A percentile compares a stretch with the other conserved stretches of the same genome.
Conservation (phyloP, 2,329 filamentous ascomycete species). For the Diaporthe amygdali region DNA sequence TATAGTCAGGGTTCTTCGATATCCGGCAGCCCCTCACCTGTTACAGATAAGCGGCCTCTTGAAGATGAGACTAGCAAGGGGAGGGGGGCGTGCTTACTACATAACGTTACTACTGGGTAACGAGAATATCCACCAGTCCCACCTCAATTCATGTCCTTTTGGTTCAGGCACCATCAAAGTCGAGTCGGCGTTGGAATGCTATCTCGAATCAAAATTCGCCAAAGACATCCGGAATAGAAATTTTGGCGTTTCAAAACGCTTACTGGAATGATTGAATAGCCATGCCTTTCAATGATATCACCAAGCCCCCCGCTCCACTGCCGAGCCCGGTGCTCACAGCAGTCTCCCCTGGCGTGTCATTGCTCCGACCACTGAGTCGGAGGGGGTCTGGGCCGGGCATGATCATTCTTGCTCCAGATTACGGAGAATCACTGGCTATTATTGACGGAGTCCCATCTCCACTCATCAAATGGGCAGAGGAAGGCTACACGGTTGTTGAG, state of each 20-base stretch:
- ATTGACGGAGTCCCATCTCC: slow-evolving; percentile 19
- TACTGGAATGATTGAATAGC: neutral
- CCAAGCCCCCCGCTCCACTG: slow-evolving; percentile 19
- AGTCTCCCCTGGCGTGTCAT: slow-evolving; percentile 15
- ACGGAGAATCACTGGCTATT: slow-evolving; percentile 22
- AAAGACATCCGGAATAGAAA: neutral
- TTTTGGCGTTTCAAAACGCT: neutral
- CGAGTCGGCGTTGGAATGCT: neutral
- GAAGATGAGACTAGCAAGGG: slow-evolving; percentile 4
- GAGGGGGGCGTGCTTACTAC: neutral
- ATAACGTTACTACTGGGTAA: neutral
- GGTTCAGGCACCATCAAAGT: neutral
- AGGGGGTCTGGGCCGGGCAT: slow-evolving; percentile 34
- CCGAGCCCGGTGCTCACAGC: slow-evolving; percentile 21
- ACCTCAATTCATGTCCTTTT: neutral
- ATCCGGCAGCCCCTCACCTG: slow-evolving; percentile 44
- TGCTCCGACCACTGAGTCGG: slow-evolving; percentile 32
- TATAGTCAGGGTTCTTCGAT: too few species aligned
- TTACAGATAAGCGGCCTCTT: slow-evolving; percentile 31
- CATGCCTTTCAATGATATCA: slow-evolving; percentile 25
- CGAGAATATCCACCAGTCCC: neutral
- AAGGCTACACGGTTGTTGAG: slow-evolving; percentile 26
- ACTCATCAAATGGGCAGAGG: slow-evolving; percentile 26
- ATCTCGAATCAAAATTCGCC: neutral
- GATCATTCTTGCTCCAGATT: slow-evolving; percentile 28